phyloP scores from a whole-genome alignment of 176 grass and related monocot species.

The Lolium multiflorum region DNA sequence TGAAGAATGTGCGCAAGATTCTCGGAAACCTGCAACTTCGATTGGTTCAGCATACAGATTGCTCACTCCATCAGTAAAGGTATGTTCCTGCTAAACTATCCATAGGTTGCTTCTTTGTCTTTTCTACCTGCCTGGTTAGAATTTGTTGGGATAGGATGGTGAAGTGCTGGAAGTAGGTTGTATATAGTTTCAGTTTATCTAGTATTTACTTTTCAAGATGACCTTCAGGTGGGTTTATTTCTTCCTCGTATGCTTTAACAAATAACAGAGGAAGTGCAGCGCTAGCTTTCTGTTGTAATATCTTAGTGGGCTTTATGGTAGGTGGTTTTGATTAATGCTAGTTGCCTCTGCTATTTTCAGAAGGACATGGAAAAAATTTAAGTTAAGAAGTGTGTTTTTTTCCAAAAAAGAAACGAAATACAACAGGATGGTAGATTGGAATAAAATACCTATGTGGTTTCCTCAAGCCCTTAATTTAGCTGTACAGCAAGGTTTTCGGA shows the following conservation, averaged over 20 bases:
- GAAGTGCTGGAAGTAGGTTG: not conserved
- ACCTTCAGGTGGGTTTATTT: not conserved
- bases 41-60: conserved; percentile 92
- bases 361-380: not conserved
- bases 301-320: not conserved
- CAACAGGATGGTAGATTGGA: not conserved
- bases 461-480: not conserved
- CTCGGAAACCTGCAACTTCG: conserved; percentile 74
- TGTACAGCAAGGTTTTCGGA: not conserved
- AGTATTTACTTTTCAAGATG: not conserved
- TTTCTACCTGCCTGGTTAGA: not conserved
- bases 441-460: not conserved
- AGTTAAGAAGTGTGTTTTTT: not conserved
- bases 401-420: not conserved
- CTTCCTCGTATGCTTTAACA: not conserved
- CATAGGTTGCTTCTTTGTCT: conserved; percentile 3
- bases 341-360: not conserved
- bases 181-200: conserved; percentile 5
- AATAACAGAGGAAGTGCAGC: not conserved
- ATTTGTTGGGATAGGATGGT: conserved; percentile 11
- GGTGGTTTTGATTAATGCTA: not conserved
- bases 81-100: conserved; percentile 38
- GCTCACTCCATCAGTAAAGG: conserved; percentile 95
- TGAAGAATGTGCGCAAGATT: conserved; percentile 74
- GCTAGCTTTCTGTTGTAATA: not conserved